Base-by-base conservation (phyloP, 176 grass and related monocot species). In the Echinochloa phyllopogon region DNA sequence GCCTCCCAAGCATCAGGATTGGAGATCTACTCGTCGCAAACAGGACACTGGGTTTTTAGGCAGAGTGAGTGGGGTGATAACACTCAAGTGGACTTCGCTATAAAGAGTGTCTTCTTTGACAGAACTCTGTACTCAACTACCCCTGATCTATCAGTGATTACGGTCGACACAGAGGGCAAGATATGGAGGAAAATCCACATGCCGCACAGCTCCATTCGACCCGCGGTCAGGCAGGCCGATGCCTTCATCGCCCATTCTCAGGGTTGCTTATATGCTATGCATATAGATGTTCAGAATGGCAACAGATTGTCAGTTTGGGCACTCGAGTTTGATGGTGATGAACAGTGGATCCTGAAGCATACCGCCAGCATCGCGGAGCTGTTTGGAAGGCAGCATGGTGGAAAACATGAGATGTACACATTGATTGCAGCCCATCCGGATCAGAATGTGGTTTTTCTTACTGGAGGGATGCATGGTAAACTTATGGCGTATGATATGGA, bases 1-100 rank as follows among this genome's bases (percentile, higher is more conserved):
- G 4, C 51, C 51, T 3, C 4, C 16, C 4, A 20, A 20, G 4
- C 51, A 53, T 53, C 51, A 53, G 50, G 0, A 58, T n/a, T 70
- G 65, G 9, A 52, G 15, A 82, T 82, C 14, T 69, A 82, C 65
- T 82, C 50, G 12, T 69, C 79, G 4, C 50, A 82, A 16, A 44
- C 50, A 57, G 65, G 49, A 44, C 37, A 50, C 43, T 82, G 51
- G 66, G 21, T 18, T 59, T 23, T 16, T 15, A 69, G 18, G 52
- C 37, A 44, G 39, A 21, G 23, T 44, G 66, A 42, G 38, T 71
- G 23, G 66, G 12, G 17, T 21, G 23, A 45, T 2, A 5, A 24
- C 29, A 55, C 11, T 27, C 2, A 3, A 3, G 12, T 41, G 63
- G 33, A 53, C 44, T n/a, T 8, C 6, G 1, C n/a, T 4, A 38